phyloP scores from a whole-genome alignment of 352 stramenopile genomes.

The Pythium periplocum region DNA sequence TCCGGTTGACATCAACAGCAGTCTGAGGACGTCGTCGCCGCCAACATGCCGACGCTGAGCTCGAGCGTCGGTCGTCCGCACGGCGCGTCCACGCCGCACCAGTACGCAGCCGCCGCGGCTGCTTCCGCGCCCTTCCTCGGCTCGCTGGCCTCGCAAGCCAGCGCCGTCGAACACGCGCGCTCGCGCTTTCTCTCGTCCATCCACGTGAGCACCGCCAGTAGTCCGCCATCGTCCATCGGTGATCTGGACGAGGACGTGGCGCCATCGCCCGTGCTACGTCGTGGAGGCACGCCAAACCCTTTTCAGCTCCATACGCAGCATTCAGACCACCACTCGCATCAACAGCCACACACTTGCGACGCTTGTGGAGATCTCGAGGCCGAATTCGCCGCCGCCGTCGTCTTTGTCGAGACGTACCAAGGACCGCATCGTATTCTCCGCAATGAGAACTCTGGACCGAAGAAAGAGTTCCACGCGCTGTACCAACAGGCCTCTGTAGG shows the following conservation, averaged over 20 bases:
- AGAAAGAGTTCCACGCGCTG: slow-evolving; percentile 76
- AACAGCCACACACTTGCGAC: slow-evolving; percentile 27
- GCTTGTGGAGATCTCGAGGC: slow-evolving; percentile 47
- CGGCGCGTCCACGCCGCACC: slow-evolving; percentile 5
- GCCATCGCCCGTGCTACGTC: slow-evolving; percentile 14
- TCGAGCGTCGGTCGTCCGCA: neutral
- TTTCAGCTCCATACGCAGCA: slow-evolving; percentile 1
- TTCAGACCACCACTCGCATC: neutral
- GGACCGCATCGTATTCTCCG: slow-evolving; percentile 73
- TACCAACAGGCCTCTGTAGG: slow-evolving; percentile 72
- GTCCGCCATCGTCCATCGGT: slow-evolving; percentile 9
- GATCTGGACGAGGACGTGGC: slow-evolving; percentile 36
- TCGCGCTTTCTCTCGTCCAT: slow-evolving; percentile 34
- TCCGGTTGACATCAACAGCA: neutral
- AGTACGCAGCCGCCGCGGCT: neutral
- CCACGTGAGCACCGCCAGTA: slow-evolving; percentile 10
- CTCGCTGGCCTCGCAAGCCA: slow-evolving; percentile 37
- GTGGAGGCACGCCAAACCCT: slow-evolving; percentile 6
- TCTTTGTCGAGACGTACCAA: slow-evolving; percentile 81
- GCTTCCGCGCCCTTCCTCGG: slow-evolving; percentile 22
- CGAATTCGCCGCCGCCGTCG: slow-evolving; percentile 65
- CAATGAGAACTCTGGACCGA: slow-evolving; percentile 63
- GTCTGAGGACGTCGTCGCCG: too few species aligned
- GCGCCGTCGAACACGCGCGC: slow-evolving; percentile 33
- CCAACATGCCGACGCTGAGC: slow-evolving; percentile 17